A percentile compares a stretch with the other conserved stretches of the same genome.
Conservation (phyloP, 2,329 filamentous ascomycete species). For the Penicillium sp. region DNA sequence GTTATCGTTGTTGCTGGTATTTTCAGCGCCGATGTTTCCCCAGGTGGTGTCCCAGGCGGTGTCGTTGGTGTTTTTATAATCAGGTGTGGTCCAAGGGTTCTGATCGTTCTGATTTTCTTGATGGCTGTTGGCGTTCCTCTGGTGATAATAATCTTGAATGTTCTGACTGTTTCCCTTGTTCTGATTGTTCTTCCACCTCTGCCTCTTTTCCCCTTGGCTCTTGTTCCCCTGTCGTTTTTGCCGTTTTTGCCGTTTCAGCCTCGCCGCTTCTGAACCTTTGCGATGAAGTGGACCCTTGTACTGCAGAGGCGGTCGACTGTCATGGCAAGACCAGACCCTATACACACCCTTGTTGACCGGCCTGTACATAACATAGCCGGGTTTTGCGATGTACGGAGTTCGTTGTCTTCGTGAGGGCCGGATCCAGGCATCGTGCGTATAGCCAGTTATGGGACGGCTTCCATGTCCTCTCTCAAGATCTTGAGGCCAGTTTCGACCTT, state of each 20-base stretch:
- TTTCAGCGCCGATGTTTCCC: background rate
- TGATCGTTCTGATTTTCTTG: conserved; percentile 1
- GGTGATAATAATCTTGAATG: background rate
- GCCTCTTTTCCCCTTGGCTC: background rate
- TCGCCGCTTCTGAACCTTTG: background rate
- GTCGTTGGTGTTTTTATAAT: background rate
- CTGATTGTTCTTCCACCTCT: background rate
- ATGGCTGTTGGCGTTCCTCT: background rate
- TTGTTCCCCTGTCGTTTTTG: background rate
- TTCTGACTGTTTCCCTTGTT: background rate
- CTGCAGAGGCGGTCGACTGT: too few species aligned
- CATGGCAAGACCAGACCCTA: too few species aligned
- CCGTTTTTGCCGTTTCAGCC: background rate
- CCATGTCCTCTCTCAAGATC: conserved; percentile 3
- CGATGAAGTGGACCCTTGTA: too few species aligned
- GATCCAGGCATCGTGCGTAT: background rate
- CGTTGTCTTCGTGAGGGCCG: background rate
- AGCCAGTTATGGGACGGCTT: background rate
- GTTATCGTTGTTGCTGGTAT: background rate
- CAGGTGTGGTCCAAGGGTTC: too few species aligned
- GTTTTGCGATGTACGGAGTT: too few species aligned
- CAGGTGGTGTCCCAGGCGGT: background rate
- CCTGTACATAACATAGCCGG: too few species aligned
- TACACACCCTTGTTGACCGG: too few species aligned
- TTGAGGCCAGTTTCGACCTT: too few species aligned